Evolutionary conservation across 371 early-diverging fungal genomes (phyloP).

Genomic region (Zopfochytrium polystomum): DNA sequence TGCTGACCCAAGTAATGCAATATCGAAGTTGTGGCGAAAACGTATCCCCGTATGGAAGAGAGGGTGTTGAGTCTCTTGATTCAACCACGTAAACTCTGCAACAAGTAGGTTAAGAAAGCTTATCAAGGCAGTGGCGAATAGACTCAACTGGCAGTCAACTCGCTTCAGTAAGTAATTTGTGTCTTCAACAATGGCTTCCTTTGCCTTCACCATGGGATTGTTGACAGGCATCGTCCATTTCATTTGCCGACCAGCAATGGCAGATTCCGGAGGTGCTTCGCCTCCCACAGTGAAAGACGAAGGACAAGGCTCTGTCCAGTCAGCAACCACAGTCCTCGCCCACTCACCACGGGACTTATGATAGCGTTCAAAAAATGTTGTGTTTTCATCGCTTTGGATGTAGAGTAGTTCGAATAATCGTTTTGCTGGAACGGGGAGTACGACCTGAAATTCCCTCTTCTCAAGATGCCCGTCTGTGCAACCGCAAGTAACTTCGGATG

Average conservation of each 20-base stretch:
- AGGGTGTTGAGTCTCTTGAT: constrained; percentile 60
- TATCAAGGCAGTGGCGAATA: background rate
- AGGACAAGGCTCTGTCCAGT: constrained; percentile 23
- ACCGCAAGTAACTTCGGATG: constrained; percentile 53
- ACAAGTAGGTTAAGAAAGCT: background rate
- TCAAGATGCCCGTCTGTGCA: constrained; percentile 63
- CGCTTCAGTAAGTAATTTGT: constrained; percentile 25
- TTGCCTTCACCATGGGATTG: constrained; percentile 46
- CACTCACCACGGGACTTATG: constrained; percentile 28
- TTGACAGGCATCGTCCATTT: constrained; percentile 43
- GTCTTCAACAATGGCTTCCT: constrained; percentile 31
- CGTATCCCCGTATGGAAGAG: constrained; percentile 77
- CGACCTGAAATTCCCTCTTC: constrained; percentile 55
- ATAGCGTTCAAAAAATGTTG: constrained; percentile 18
- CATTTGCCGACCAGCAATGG: constrained; percentile 16
- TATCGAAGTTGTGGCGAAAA: constrained; percentile 73
- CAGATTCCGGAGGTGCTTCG: constrained; percentile 8
- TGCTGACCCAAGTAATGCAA: constrained; percentile 72
- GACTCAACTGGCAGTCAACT: constrained; percentile 28
- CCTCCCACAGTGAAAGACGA: constrained; percentile 8
- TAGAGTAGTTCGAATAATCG: constrained; percentile 60
- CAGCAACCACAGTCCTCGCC: constrained; percentile 16
- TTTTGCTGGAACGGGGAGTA: constrained; percentile 60
- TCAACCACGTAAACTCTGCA: constrained; percentile 42
- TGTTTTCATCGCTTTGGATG: constrained; percentile 17